Evolutionary conservation across 768 basidiomycete genomes (phyloP).

Genomic region (Gymnopilus junonius): DNA sequence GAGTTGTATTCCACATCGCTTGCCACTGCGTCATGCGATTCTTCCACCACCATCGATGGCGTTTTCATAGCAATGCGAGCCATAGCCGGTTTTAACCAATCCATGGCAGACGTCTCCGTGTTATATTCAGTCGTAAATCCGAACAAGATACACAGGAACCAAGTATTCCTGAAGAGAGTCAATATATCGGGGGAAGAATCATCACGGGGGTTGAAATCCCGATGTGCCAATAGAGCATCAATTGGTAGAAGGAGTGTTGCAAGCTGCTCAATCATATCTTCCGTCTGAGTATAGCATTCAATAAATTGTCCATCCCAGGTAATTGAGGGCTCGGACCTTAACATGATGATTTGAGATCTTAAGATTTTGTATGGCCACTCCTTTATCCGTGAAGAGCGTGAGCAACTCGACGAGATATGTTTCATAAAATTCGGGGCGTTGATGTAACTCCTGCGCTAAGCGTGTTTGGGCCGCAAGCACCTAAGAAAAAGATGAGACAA

Average conservation of each 20-base stretch:
- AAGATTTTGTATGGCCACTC: slow-evolving; percentile 85
- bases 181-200: slow-evolving; percentile 63
- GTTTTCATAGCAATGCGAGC: slow-evolving; percentile 85
- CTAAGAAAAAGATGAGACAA: slow-evolving; percentile 38
- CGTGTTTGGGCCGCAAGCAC: slow-evolving; percentile 91
- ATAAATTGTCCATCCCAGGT: neutral
- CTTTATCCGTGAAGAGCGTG: slow-evolving; percentile 88
- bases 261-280: slow-evolving; percentile 86
- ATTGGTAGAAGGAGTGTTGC: slow-evolving; percentile 90
- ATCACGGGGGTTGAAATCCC: slow-evolving; percentile 64
- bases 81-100: slow-evolving; percentile 79
- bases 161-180: slow-evolving; percentile 87
- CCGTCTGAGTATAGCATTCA: slow-evolving; percentile 48
- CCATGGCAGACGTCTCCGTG: slow-evolving; percentile 66
- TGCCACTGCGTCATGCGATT: slow-evolving; percentile 78
- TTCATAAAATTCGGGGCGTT: slow-evolving; percentile 77
- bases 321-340: slow-evolving; percentile 49
- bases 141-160: slow-evolving; percentile 92
- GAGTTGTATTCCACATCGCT: slow-evolving; percentile 94
- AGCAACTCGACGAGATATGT: slow-evolving; percentile 85
- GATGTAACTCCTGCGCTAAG: slow-evolving; percentile 77
- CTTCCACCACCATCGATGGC: slow-evolving; percentile 82
- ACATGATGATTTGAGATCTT: slow-evolving; percentile 67
- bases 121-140: slow-evolving; percentile 67
- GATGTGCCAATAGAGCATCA: slow-evolving; percentile 80